These are phyloP conservation scores for Fusarium stilboides DNA, from an alignment of 2,329 filamentous ascomycete species.

Conservation along the genomic window DNA sequence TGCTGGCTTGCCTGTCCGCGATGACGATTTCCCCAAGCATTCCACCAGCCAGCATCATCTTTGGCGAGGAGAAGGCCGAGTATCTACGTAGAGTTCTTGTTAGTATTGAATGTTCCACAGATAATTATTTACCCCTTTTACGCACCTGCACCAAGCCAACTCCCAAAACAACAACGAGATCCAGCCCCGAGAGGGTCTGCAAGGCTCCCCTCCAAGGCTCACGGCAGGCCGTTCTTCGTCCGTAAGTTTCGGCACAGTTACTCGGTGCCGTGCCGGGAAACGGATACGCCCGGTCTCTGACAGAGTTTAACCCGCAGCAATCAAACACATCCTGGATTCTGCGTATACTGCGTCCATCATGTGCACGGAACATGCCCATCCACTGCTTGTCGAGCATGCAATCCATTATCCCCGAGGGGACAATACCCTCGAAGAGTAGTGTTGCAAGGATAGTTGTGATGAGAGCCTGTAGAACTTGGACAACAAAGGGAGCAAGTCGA, in stretches of 20 bases:
- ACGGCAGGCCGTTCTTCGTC: conserved; percentile 64
- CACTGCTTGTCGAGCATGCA: conserved; percentile 72
- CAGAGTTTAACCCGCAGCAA: conserved; percentile 76
- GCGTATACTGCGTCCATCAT: conserved; percentile 66
- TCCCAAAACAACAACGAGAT: conserved; percentile 68
- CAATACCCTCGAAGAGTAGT: conserved; percentile 56
- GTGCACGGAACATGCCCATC: conserved; percentile 66
- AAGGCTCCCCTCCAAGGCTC: conserved; percentile 70
- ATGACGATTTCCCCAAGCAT: conserved; percentile 39
- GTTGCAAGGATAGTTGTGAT: conserved; percentile 62
- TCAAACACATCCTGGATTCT: conserved; percentile 75
- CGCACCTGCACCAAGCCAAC: conserved; percentile 71
- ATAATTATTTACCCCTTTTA: neutral
- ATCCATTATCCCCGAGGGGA: conserved; percentile 54
- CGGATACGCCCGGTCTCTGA: conserved; percentile 74
- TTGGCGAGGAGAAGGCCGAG: conserved; percentile 52
- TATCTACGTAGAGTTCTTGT: conserved; percentile 43
- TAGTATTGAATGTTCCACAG: neutral
- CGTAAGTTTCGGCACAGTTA: conserved; percentile 64
- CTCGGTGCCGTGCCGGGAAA: conserved; percentile 60
- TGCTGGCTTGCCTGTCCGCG: conserved; percentile 14
- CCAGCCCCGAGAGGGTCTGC: conserved; percentile 66
- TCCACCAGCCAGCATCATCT: conserved; percentile 53
- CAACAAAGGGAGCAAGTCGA: conserved; percentile 51
- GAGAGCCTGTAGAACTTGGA: conserved; percentile 62